These are phyloP conservation scores for Alternaria brassicae DNA, from an alignment of 2,329 filamentous ascomycete species.

Conservation along the genomic window DNA sequence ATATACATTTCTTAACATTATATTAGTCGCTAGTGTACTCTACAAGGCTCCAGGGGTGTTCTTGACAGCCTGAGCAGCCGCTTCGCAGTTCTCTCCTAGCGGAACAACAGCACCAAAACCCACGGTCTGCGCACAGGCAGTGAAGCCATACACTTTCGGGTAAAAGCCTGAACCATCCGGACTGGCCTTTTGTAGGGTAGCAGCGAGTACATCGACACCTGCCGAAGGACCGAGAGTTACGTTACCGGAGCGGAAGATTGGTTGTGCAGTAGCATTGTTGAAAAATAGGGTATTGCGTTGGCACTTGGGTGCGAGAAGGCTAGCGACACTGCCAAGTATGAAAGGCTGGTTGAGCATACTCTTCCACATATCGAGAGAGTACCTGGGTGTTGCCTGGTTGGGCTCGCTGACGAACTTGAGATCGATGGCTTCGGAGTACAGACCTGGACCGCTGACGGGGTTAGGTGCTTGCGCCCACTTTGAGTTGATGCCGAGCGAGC, in stretches of 20 bases:
- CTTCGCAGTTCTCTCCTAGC: conserved; percentile 19
- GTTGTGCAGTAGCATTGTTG: conserved; percentile 15
- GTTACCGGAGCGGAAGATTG: conserved; percentile 12
- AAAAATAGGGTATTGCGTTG: conserved; percentile 18
- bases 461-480: conserved; percentile 16
- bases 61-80: conserved; percentile 7
- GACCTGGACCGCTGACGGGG: conserved; percentile 7
- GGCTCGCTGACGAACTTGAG: conserved; percentile 14
- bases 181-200: conserved; percentile 9
- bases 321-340: conserved; percentile 1
- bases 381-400: conserved; percentile 1
- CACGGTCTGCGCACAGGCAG: conserved; percentile 19
- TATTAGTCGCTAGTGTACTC: background rate
- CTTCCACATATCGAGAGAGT: conserved; percentile 10
- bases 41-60: conserved; percentile 15
- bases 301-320: conserved; percentile 7
- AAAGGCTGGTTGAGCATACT: conserved; percentile 17
- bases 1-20: background rate
- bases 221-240: conserved; percentile 19
- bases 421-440: conserved; percentile 17
- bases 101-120: conserved; percentile 15
- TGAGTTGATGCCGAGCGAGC: conserved; percentile 8
- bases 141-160: conserved; percentile 13
- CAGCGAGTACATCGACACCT: background rate
- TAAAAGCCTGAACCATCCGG: conserved; percentile 9